A percentile compares a stretch with the other conserved stretches of the same genome.
Evolutionary conservation across 345 rosid species (phyloP).

Genomic region (Lumnitzera littorea): DNA sequence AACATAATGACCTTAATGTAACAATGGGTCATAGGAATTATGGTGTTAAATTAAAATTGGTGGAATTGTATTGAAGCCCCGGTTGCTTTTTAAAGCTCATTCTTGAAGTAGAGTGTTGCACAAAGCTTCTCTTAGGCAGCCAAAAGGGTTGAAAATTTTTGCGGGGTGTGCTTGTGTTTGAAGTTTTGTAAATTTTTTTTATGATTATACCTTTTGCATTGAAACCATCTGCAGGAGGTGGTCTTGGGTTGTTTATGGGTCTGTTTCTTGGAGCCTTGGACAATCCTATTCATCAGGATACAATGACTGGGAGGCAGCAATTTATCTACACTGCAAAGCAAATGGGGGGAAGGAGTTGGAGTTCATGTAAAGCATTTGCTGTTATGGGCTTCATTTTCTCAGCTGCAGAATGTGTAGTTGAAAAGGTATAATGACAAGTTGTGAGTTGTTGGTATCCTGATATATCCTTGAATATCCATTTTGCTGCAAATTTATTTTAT

Average conservation of each 20-base stretch:
- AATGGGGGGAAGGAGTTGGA: conserved; percentile 87
- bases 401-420: conserved; percentile 79
- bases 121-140: not conserved
- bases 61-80: too few relatives aligned
- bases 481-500: too few relatives aligned
- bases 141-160: not conserved
- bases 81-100: too few relatives aligned
- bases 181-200: not conserved
- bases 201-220: not conserved
- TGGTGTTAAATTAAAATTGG: too few relatives aligned
- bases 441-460: too few relatives aligned
- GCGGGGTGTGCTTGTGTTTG: too few relatives aligned
- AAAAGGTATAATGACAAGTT: conserved; percentile 44
- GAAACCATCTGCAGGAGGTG: conserved; percentile 61
- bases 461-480: too few relatives aligned
- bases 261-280: conserved; percentile 78
- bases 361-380: conserved; percentile 78
- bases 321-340: conserved; percentile 63
- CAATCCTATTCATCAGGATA: conserved; percentile 65
- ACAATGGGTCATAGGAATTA: too few relatives aligned
- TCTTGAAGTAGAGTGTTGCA: not conserved
- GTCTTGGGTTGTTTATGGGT: conserved; percentile 85
- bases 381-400: conserved; percentile 92
- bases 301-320: conserved; percentile 77
- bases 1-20: too few relatives aligned